Evolutionary conservation across 148 eudicot genomes (phyloP), one percentile per base, ranked within the genome.

Genomic region (Heliosperma pusillum): DNA sequence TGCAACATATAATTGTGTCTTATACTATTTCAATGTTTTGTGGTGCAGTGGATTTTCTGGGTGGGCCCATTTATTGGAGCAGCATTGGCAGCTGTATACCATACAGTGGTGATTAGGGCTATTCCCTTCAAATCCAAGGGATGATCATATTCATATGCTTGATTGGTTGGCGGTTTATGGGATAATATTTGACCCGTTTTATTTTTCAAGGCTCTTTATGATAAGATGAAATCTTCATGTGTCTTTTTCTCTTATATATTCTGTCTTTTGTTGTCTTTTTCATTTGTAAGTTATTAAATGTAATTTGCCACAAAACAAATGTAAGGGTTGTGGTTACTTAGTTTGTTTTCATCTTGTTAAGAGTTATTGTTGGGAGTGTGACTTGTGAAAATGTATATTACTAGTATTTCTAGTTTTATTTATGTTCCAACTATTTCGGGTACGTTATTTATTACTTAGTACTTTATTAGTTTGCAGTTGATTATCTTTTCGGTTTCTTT

Each of bases 61-160:
- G 92, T 89, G 33, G 92, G 93, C 29, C 93, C 93, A 45, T 89
- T 89, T 85, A 83, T 80, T 30, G 93, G 93, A n/a, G 93, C 93
- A 72, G 87, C 86, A 73, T 75, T 89, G 1, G 93, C 93, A 77
- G 93, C 90, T 36, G 29, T 87, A 6, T 89, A 89, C 87, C 93
- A 89, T 76, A 75, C 71, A 21, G 88, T 89, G 20, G 90, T 89
- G 81, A 89, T 89, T 45, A 87, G 93, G 74, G 93, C 93, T 45
- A 89, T 89, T 33, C 93, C 93, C 52, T 89, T 89, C 85, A 89
- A 87, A 73, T 77, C 83, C 76, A 89, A 87, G 85, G 80, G 63
- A 65, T 60, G 12, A 65, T 42, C 56, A 73, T 73, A 50, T 16
- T 65, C 20, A 21, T 58, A 30, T 42, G 50, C 17, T 6, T 62